Conservation (phyloP, 2,329 filamentous ascomycete species). For the Trichoderma sp. region DNA sequence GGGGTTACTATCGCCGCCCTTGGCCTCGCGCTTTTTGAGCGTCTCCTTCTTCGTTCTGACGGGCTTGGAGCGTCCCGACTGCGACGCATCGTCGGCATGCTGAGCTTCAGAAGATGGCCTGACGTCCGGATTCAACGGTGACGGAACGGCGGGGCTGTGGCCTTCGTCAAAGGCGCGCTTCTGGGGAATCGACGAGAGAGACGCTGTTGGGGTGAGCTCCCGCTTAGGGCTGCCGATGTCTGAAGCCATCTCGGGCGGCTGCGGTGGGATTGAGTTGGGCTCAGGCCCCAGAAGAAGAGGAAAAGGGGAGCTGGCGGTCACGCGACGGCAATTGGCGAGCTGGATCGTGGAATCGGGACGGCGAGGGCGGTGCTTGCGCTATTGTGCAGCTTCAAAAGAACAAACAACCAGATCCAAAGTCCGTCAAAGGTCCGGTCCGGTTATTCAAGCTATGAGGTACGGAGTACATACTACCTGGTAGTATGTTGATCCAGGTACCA, state of each 20-base stretch:
- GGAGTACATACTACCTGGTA: too few species aligned
- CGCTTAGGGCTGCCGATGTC: conserved; percentile 39
- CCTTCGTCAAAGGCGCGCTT: conserved; percentile 67
- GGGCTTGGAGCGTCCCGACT: conserved; percentile 37
- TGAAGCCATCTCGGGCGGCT: conserved; percentile 33
- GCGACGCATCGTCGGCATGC: conserved; percentile 44
- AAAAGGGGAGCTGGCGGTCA: neutral
- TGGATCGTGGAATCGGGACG: neutral
- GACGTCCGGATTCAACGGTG: conserved; percentile 68
- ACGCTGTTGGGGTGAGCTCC: conserved; percentile 40
- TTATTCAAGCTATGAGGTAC: neutral
- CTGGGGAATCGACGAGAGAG: conserved; percentile 53
- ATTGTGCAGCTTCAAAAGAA: neutral
- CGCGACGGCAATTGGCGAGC: neutral
- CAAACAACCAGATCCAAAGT: neutral
- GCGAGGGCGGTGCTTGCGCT: neutral
- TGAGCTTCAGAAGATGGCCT: conserved; percentile 39
- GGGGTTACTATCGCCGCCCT: conserved; percentile 51
- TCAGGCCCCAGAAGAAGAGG: neutral
- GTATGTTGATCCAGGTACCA: neutral
- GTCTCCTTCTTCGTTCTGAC: conserved; percentile 61
- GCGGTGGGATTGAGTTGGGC: neutral
- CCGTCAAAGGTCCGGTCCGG: neutral
- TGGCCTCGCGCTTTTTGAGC: conserved; percentile 65
- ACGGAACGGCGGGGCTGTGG: conserved; percentile 67